Evolutionary conservation across 75 land plant genomes (phyloP).

Genomic region (Picea glauca): DNA sequence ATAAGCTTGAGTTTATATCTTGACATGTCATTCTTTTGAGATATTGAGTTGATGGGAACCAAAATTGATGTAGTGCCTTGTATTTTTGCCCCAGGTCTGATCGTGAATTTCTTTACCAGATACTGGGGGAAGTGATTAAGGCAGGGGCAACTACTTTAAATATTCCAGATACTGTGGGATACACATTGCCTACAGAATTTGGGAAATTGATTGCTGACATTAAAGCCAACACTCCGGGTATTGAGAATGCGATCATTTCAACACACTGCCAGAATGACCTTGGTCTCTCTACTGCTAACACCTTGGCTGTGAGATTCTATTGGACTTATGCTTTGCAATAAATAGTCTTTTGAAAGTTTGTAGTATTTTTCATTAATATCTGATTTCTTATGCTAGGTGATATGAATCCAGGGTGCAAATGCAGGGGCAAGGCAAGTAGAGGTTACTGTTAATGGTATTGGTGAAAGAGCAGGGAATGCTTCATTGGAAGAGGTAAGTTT

Average conservation of each 20-base stretch:
- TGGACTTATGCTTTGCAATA: not conserved
- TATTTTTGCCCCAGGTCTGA: conserved; percentile 54
- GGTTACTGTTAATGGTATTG: conserved; percentile 98
- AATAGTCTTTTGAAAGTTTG: not conserved
- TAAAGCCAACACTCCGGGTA: conserved; percentile 82
- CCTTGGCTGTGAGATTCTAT: conserved; percentile 58
- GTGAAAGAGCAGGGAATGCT: conserved; percentile 99
- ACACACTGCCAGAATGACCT: conserved; percentile 99
- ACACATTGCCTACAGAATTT: conserved; percentile 72
- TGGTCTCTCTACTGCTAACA: conserved; percentile 93
- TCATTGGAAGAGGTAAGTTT: conserved; percentile 83
- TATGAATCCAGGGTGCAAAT: conserved; percentile 68
- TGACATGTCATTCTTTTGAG: not conserved
- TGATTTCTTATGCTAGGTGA: conserved; percentile 7
- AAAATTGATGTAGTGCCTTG: not conserved
- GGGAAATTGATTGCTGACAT: conserved; percentile 82
- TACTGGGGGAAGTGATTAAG: conserved; percentile 92
- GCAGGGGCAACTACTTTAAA: conserved; percentile 99
- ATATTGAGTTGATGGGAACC: not conserved
- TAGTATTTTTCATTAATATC: not conserved
- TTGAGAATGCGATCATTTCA: conserved; percentile 89
- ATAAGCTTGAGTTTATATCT: not conserved
- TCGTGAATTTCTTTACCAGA: conserved; percentile 76
- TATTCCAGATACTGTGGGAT: conserved; percentile 97
- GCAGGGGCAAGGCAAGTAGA: conserved; percentile 97